These are phyloP conservation scores for Alternaria gansuensis DNA, from an alignment of 2,329 filamentous ascomycete genomes.

Conservation along the genomic window DNA sequence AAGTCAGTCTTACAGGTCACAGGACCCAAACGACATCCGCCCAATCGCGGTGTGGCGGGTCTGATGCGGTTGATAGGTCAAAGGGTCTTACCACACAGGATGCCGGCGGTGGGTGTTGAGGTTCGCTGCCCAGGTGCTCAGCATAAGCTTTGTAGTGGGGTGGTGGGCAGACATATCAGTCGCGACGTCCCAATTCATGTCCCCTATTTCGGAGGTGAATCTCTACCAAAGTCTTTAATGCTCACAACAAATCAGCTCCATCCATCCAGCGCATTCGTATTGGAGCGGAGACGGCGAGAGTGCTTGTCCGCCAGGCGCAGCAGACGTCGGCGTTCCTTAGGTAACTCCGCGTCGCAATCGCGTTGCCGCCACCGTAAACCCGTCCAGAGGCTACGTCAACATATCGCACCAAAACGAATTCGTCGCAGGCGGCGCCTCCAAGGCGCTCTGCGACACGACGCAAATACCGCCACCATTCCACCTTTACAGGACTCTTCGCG, in stretches of 20 bases:
- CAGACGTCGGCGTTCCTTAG: constrained; percentile 7
- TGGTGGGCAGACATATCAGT: constrained; percentile 4
- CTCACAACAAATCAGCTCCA: neutral
- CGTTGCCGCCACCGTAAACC: constrained; percentile 20
- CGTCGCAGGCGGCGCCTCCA: constrained; percentile 32
- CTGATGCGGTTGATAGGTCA: constrained; percentile 13
- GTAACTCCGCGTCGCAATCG: constrained; percentile 27
- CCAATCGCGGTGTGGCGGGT: constrained; percentile 10
- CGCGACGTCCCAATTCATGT: neutral
- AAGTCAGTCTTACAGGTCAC: neutral
- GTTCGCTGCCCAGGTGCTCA: constrained; percentile 6
- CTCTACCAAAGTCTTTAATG: neutral
- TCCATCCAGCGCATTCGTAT: neutral
- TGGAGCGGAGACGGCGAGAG: constrained; percentile 17
- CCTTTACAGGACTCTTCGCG: neutral
- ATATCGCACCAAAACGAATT: constrained; percentile 20
- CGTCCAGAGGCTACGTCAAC: constrained; percentile 37
- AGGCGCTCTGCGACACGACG: constrained; percentile 22
- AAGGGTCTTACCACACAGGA: neutral
- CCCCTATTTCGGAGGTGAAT: neutral
- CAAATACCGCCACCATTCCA: constrained; percentile 33
- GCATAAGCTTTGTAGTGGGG: constrained; percentile 1
- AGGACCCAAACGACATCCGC: neutral
- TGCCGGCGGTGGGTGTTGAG: constrained; percentile 7
- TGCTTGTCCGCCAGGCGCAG: constrained; percentile 18